Evolutionary conservation across 129 eudicot genomes (phyloP).

Genomic region (Kitagawia praeruptora): DNA sequence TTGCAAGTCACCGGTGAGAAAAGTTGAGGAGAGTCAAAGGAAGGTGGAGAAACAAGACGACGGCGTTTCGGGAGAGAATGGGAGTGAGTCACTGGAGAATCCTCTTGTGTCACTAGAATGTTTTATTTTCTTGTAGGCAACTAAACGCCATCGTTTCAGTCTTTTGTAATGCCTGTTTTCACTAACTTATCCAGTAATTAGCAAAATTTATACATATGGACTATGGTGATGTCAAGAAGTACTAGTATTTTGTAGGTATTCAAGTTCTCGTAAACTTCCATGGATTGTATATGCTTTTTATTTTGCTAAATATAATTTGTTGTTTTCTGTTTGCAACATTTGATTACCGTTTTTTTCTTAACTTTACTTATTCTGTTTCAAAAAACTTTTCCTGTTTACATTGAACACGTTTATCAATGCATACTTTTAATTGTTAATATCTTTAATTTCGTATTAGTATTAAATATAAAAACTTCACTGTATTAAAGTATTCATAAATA

Average conservation of each 20-base stretch:
- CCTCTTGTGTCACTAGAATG: slow-evolving; percentile 78
- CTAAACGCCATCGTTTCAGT: slow-evolving; percentile 9
- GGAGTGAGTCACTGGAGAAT: slow-evolving; percentile 59
- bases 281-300: neutral
- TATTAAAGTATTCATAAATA: too few species aligned
- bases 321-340: too few species aligned
- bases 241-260: neutral
- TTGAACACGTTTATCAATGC: too few species aligned
- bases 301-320: too few species aligned
- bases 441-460: too few species aligned
- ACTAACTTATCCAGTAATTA: neutral
- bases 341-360: neutral
- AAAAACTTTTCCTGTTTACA: too few species aligned
- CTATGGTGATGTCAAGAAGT: neutral
- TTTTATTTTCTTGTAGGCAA: slow-evolving; percentile 51
- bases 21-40: slow-evolving; percentile 10
- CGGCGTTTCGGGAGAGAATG: slow-evolving; percentile 23
- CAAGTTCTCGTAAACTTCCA: neutral
- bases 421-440: too few species aligned
- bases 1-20: slow-evolving; percentile 11
- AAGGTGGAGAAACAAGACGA: slow-evolving; percentile 19
- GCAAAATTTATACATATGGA: neutral
- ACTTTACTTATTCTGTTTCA: too few species aligned
- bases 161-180: neutral
- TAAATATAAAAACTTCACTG: too few species aligned